Base-by-base conservation (phyloP, 768 basidiomycete genomes). In the Phylloporus sp. region DNA sequence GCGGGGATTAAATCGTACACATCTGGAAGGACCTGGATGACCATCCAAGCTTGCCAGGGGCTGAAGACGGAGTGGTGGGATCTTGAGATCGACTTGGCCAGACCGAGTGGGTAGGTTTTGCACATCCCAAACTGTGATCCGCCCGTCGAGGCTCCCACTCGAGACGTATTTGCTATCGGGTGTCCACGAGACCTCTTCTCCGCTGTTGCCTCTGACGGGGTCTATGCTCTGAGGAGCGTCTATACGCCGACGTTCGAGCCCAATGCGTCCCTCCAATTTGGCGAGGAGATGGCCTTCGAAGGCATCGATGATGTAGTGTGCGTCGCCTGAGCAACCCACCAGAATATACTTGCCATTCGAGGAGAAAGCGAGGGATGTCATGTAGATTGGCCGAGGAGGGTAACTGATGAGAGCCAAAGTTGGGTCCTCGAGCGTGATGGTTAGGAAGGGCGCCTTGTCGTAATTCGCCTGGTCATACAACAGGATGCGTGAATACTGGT, bases 121-220 rank as follows among this genome's bases (percentile, higher is more conserved):
- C 31, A 89, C 71, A 57, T 98, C 93, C 94, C 94, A 99, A 17
- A 95, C 69, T 38, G 77, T 65, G n/a, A 98, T 71, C 56, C 78
- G 81, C 36, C 96, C 96, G 60, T 94, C 84, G 24, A 87, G 74
- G 60, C 83, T 85, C 43, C 96, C 96, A 18, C 88, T 78, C 6
- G 96, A 65, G 34, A 98, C 75, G 58, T 78, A 99, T 64, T 89
- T 89, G 66, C 91, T 92, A 64, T 99, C 95, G 0, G 91, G 89
- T 3, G 90, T 93, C 90, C 91, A 98, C 10, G 79, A 78, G 5
- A 94, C 86, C 69, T 98, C 96, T 63, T 97, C 92, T 11, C 94
- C 90, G 49, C 91, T 94, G 46, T 78, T 81, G 2, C 92, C 93
- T 54, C 84, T 83, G 14, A 73, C 62, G 42, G 90, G 81, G 64